These are phyloP conservation scores for Penicillium frequentans DNA, from an alignment of 2,329 filamentous ascomycete genomes.

Conservation along the genomic window DNA sequence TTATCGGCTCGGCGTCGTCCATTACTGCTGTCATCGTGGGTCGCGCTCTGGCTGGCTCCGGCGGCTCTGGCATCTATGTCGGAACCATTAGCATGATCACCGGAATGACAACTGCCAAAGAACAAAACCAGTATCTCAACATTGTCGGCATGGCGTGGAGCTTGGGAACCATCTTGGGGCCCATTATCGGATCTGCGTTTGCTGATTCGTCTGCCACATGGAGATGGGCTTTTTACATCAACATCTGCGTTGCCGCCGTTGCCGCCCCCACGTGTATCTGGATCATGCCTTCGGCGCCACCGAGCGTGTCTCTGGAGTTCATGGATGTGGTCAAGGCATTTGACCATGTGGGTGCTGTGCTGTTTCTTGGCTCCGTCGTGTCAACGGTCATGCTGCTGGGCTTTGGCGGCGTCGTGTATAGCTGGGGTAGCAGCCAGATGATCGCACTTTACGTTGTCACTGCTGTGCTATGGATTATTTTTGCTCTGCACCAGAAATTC, in stretches of 20 bases:
- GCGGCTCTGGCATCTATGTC: neutral
- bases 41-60: neutral
- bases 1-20: neutral
- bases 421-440: no score
- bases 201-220: neutral
- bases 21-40: neutral
- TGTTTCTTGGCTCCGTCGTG: no score
- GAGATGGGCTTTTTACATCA: slow-evolving; percentile 2
- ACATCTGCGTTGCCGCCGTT: neutral
- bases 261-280: no score
- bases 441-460: no score
- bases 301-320: no score
- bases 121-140: neutral
- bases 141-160: neutral
- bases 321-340: no score
- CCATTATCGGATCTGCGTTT: neutral
- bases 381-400: no score
- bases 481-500: no score
- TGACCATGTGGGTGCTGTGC: no score
- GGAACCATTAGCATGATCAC: neutral
- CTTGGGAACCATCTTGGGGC: neutral
- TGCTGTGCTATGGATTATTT: no score
- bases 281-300: no score
- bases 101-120: neutral
- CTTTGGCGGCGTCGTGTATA: no score